Conservation (phyloP, 768 basidiomycete species). For the Pisolithus orientalis region DNA sequence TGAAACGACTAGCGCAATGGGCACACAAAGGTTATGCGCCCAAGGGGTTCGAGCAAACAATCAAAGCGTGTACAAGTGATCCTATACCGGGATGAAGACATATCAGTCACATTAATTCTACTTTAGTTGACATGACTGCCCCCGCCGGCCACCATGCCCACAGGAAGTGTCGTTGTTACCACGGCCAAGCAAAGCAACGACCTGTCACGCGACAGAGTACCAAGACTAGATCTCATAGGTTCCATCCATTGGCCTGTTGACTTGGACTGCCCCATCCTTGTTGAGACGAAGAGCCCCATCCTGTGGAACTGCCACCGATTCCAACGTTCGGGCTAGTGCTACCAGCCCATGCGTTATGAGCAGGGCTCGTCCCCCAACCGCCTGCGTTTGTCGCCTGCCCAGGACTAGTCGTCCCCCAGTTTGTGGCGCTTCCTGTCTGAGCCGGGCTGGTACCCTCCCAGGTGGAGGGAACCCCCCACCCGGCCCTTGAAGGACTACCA, state of each 20-base stretch:
- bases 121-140: neutral
- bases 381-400: conserved; percentile 18
- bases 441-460: conserved; percentile 24
- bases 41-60: too few species aligned
- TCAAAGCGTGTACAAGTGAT: too few species aligned
- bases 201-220: neutral
- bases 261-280: conserved; percentile 47
- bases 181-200: neutral
- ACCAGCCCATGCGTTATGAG: conserved; percentile 33
- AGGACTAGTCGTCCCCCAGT: conserved; percentile 15
- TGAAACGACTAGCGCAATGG: too few species aligned
- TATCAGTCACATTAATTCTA: neutral
- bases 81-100: too few species aligned
- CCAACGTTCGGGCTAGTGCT: conserved; percentile 25
- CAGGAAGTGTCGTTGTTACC: neutral
- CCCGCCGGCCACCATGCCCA: neutral
- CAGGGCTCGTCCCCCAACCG: conserved; percentile 30
- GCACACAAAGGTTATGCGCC: too few species aligned
- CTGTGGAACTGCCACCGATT: conserved; percentile 7
- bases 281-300: conserved; percentile 22
- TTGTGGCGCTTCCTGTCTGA: conserved; percentile 6
- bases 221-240: conserved; percentile 16
- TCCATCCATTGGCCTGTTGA: conserved; percentile 53
- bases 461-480: conserved; percentile 19
- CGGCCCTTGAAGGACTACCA: conserved; percentile 26